Percentiles rank a stretch among this genome's conserved stretches.
Evolutionary conservation across 257 asterid species (phyloP).

Genomic region (Mitragyna speciosa): DNA sequence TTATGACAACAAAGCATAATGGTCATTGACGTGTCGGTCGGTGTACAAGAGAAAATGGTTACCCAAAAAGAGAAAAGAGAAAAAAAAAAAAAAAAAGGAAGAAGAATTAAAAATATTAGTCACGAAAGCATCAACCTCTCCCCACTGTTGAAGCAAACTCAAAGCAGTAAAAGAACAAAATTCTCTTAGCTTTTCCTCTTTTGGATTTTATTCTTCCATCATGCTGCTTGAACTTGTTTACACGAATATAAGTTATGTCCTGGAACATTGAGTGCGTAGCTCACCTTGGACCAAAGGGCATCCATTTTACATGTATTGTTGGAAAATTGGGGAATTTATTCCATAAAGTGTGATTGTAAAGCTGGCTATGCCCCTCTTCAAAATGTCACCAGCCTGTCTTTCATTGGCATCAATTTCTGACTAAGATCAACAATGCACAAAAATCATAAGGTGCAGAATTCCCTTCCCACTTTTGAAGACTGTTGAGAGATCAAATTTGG

Average conservation of each 20-base stretch:
- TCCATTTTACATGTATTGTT: too few species aligned
- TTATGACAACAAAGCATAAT: background rate
- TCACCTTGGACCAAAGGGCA: too few species aligned
- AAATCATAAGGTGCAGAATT: background rate
- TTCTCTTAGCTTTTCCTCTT: background rate
- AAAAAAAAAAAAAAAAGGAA: background rate
- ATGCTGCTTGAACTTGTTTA: background rate
- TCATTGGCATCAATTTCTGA: background rate
- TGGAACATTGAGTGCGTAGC: background rate
- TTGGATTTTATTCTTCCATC: constrained; percentile 4
- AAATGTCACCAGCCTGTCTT: background rate
- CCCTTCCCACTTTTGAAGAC: too few species aligned
- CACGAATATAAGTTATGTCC: background rate
- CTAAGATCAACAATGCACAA: background rate
- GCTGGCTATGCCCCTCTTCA: background rate
- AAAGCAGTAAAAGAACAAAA: constrained; percentile 13
- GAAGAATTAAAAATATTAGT: background rate
- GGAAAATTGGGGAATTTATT: background rate
- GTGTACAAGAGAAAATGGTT: background rate
- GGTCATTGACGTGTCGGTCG: background rate
- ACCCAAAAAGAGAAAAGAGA: too few species aligned
- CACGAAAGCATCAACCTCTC: constrained; percentile 13
- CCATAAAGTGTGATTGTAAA: background rate
- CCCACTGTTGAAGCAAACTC: constrained; percentile 21
- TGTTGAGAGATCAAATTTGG: too few species aligned